A percentile compares a stretch with the other conserved stretches of the same genome.
phyloP scores from a whole-genome alignment of 805 yeast genomes.

The Candida tallmaniae region DNA sequence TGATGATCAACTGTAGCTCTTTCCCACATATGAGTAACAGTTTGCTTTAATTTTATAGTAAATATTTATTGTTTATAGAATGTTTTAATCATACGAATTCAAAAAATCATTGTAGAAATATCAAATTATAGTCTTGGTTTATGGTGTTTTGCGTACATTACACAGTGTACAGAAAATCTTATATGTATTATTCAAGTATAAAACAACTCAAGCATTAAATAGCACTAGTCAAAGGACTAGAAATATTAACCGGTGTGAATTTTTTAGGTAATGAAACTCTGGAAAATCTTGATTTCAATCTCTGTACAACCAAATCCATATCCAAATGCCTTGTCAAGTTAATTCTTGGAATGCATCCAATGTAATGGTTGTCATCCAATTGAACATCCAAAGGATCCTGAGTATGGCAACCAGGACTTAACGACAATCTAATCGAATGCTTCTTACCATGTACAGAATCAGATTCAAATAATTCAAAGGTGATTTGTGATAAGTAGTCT shows the following conservation, averaged over 20 bases:
- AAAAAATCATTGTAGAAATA: too few species aligned
- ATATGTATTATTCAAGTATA: too few species aligned
- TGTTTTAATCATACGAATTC: too few species aligned
- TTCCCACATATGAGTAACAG: too few species aligned
- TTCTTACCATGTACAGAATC: slow-evolving; percentile 65
- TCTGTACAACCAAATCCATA: slow-evolving; percentile 80
- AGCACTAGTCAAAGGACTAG: slow-evolving; percentile 52
- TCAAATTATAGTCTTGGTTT: too few species aligned
- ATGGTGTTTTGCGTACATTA: too few species aligned
- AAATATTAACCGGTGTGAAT: slow-evolving; percentile 83
- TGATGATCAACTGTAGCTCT: too few species aligned
- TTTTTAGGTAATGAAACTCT: slow-evolving; percentile 89
- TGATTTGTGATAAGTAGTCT: slow-evolving; percentile 91
- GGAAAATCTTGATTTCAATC: slow-evolving; percentile 72
- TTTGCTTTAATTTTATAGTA: too few species aligned
- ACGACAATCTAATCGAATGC: slow-evolving; percentile 84
- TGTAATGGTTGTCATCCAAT: slow-evolving; percentile 92
- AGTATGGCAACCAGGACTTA: slow-evolving; percentile 97
- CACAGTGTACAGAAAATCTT: too few species aligned
- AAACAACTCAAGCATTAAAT: too few species aligned
- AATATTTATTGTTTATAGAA: too few species aligned
- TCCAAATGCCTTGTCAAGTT: slow-evolving; percentile 91
- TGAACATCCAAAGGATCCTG: slow-evolving; percentile 97
- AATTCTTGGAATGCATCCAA: slow-evolving; percentile 90
- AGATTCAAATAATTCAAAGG: slow-evolving; percentile 86